Evolutionary conservation across 2,329 filamentous ascomycete genomes (phyloP).

Genomic region (Diaporthe batatas): DNA sequence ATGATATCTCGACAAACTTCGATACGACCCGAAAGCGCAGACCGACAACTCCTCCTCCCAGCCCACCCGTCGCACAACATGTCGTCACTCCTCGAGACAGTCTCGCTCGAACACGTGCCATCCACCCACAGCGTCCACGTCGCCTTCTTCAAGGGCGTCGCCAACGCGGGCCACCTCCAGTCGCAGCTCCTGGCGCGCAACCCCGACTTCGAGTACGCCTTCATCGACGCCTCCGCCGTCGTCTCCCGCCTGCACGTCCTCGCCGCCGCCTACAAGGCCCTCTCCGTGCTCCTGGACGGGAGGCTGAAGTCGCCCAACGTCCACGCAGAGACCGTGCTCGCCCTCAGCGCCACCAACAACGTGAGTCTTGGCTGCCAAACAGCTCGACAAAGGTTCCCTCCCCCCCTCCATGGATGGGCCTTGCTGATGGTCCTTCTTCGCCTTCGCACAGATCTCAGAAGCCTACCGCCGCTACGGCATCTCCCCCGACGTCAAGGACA

Average conservation of each 20-base stretch:
- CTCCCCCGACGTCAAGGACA: slow-evolving; percentile 73
- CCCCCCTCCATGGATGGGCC: too few relatives aligned
- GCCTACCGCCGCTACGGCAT: slow-evolving; percentile 92
- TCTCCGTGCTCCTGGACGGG: slow-evolving; percentile 72
- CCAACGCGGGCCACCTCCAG: slow-evolving; percentile 83
- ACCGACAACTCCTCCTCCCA: too few relatives aligned
- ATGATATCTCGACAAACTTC: neutral
- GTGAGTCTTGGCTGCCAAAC: slow-evolving; percentile 67
- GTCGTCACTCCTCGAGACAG: slow-evolving; percentile 69
- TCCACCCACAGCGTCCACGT: slow-evolving; percentile 76
- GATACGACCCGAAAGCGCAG: too few relatives aligned
- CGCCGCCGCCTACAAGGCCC: slow-evolving; percentile 82
- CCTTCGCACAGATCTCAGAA: slow-evolving; percentile 79
- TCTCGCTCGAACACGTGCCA: slow-evolving; percentile 83
- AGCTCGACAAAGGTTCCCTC: too few relatives aligned
- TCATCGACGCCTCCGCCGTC: slow-evolving; percentile 88
- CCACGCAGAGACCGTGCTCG: slow-evolving; percentile 89
- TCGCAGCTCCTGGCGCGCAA: slow-evolving; percentile 89
- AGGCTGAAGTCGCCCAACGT: slow-evolving; percentile 84
- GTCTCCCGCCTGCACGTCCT: slow-evolving; percentile 80
- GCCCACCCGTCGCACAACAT: slow-evolving; percentile 50
- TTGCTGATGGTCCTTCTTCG: neutral
- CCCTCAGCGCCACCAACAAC: slow-evolving; percentile 85
- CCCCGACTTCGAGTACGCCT: slow-evolving; percentile 89
- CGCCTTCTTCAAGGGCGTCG: slow-evolving; percentile 80